Base-by-base conservation (phyloP, 139 green algal species). In the Ostreobium quekettii region DNA sequence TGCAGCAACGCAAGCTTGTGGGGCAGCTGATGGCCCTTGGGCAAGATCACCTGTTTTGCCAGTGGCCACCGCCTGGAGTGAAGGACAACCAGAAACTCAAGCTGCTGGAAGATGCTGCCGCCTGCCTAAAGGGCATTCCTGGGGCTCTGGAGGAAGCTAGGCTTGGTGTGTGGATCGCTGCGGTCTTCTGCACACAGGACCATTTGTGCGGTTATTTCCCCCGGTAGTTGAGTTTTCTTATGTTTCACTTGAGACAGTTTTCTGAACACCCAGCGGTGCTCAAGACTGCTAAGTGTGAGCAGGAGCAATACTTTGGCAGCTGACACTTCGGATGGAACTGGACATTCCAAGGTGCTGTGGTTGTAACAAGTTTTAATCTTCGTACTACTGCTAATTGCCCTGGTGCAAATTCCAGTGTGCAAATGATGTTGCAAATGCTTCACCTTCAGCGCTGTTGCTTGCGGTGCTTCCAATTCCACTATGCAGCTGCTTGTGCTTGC, bases 1-100 rank as follows among this genome's bases (percentile, higher is more conserved):
- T n/a, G n/a, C n/a, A n/a, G n/a, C n/a, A n/a, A n/a, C n/a, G n/a
- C n/a, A n/a, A n/a, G n/a, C n/a, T n/a, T n/a, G n/a, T n/a, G n/a
- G n/a, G n/a, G n/a, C n/a, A n/a, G n/a, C 68, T 84, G 24, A 60
- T 80, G n/a, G 47, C 60, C 30, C 29, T 66, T 36, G 79, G 79
- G 4, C 71, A 85, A 26, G 60, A 60, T 24, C 49, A 85, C 62
- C 31, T 85, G 29, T 81, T 85, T 62, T 73, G 66, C 24, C 57
- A 48, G 28, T 85, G 79, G 79, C 76, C 79, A 19, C 62, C 66
- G 4, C 66, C 72, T 48, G 78, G 79, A 39, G 72, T 80, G 2
- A 67, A 67, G 4, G 79, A 85, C 22, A 62, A 57, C 6, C 57
- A 71, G 24, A 85, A 85, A 65, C 53, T 66, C 24, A 46, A 39